Conservation (phyloP, 2,329 filamentous ascomycete species). For the Didymella pinodella region DNA sequence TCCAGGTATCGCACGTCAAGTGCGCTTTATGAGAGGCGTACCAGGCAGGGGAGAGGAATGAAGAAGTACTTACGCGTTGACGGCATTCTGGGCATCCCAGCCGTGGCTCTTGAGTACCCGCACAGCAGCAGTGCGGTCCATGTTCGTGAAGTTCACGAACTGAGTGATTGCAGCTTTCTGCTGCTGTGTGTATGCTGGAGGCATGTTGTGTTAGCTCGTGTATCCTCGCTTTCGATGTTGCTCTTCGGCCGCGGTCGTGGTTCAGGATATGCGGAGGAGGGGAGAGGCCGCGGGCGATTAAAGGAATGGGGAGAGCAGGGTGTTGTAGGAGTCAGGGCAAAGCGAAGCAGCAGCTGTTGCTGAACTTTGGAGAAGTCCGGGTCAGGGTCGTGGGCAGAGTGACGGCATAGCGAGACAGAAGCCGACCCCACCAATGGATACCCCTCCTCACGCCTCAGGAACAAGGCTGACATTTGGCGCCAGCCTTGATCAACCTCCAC, state of each 20-base stretch:
- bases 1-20: background rate
- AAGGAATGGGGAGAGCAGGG: background rate
- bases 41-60: background rate
- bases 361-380: slow-evolving; percentile 9
- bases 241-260: slow-evolving; percentile 2
- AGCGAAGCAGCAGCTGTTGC: slow-evolving; percentile 12
- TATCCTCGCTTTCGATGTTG: slow-evolving; percentile 7
- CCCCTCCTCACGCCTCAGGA: slow-evolving; percentile 12
- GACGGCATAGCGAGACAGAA: slow-evolving; percentile 33
- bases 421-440: slow-evolving; percentile 27
- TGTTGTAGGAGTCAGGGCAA: background rate
- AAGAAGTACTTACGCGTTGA: slow-evolving; percentile 56
- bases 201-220: slow-evolving; percentile 50
- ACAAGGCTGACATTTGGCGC: slow-evolving; percentile 13
- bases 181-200: slow-evolving; percentile 55
- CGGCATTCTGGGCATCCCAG: slow-evolving; percentile 56
- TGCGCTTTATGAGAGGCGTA: background rate
- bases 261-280: slow-evolving; percentile 6
- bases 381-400: slow-evolving; percentile 23
- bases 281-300: background rate
- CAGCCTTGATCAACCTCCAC: background rate
- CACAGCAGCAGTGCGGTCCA: slow-evolving; percentile 56
- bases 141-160: slow-evolving; percentile 55
- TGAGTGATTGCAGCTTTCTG: slow-evolving; percentile 58
- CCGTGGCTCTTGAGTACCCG: slow-evolving; percentile 55